Base-by-base conservation (phyloP, 495 filamentous ascomycete species). In the Pyrenula aspistea region DNA sequence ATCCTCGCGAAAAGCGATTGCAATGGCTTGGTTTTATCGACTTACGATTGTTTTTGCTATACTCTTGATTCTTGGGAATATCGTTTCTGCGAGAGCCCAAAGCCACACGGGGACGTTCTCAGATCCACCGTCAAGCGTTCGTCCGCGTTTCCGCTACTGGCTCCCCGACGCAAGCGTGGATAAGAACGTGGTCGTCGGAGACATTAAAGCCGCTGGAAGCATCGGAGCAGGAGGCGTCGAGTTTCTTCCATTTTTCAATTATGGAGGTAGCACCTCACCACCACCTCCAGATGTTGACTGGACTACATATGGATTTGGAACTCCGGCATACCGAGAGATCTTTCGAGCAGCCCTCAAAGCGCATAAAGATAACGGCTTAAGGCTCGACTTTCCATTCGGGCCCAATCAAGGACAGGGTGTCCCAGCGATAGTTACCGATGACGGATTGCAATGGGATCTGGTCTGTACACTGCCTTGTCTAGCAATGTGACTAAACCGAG, bases 401-500 rank as follows among this genome's bases (percentile, higher is more conserved):
- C 69, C 78, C 0, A 74, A 73, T 59, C 70, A 73, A 57, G 77
- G 71, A 4, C 65, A 71, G 48, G 77, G 78, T 49, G 73, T 78
- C n/a, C 78, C 78, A 4, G 68, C 70, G 1, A 49, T 57, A 8
- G 19, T 53, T 12, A 54, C 62, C 56, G 56, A 67, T 58, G 61
- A 68, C 50, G 63, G 69, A 3, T 53, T 75, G 23, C 62, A 66
- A 48, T 67, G 72, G 70, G 65, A 74, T 60, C 57, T 75, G 62
- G 65, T 67, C 60, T 12, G 66, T 68, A 24, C 53, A 56, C n/a
- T n/a, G n/a, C n/a, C n/a, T n/a, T n/a, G n/a, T n/a, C n/a, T n/a
- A n/a, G n/a, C 19, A 59, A 59, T 2, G 25, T 31, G 12, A 59
- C 24, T 25, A 25, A 12, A 2, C 2, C 61, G 0, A n/a, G n/a